Percentiles rank a stretch among this genome's conserved stretches.
phyloP scores from a whole-genome alignment of 164 flowering plant genomes.

The Vitis cinerea region DNA sequence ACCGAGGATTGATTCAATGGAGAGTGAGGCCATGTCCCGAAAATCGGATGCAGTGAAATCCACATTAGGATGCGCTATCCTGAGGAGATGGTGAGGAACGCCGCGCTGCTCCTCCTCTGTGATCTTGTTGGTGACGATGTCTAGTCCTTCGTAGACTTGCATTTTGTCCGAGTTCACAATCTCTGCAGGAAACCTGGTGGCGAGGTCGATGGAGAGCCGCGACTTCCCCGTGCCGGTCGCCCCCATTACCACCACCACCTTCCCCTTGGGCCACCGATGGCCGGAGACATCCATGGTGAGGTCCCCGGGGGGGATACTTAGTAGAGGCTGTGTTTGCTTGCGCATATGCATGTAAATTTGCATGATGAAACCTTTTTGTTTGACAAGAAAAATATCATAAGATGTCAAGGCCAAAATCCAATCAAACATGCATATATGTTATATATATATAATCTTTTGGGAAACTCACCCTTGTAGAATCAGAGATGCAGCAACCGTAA shows the following conservation, averaged over 20 bases:
- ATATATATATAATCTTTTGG: too few relatives aligned
- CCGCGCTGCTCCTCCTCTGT: slow-evolving; percentile 34
- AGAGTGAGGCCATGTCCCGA: slow-evolving; percentile 14
- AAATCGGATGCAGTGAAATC: slow-evolving; percentile 32
- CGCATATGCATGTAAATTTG: slow-evolving; percentile 10
- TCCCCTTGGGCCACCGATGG: slow-evolving; percentile 17
- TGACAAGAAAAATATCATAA: neutral
- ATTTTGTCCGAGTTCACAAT: slow-evolving; percentile 44
- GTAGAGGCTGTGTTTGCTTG: slow-evolving; percentile 7
- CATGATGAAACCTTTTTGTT: neutral
- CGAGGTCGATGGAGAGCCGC: slow-evolving; percentile 35
- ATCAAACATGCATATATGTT: too few relatives aligned
- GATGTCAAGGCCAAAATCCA: too few relatives aligned
- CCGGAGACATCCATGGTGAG: slow-evolving; percentile 10
- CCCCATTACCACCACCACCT: slow-evolving; percentile 39
- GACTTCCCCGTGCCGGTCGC: slow-evolving; percentile 50
- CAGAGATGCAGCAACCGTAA: too few relatives aligned
- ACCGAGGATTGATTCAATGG: slow-evolving; percentile 16
- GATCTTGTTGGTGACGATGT: slow-evolving; percentile 38
- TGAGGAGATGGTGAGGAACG: slow-evolving; percentile 39
- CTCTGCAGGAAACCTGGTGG: slow-evolving; percentile 31
- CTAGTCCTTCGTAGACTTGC: slow-evolving; percentile 36
- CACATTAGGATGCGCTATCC: slow-evolving; percentile 14
- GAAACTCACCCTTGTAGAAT: too few relatives aligned
- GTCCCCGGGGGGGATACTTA: slow-evolving; percentile 5